Conservation (phyloP, 345 rosid genomes). For the Eucalyptus lansdowneana region DNA sequence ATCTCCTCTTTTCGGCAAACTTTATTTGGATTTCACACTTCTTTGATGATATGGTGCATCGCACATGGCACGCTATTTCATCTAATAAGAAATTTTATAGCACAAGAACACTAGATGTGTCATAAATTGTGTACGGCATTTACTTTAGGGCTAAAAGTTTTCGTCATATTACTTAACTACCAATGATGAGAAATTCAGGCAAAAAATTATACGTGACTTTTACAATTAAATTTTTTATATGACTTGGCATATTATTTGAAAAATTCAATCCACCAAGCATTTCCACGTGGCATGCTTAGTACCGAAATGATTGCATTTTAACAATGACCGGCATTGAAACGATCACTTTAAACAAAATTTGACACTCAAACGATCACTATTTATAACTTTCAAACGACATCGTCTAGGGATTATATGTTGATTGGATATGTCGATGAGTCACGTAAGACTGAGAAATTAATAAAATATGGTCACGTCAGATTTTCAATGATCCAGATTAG, state of each 20-base stretch:
- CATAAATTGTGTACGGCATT: accelerated
- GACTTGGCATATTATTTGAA: too few relatives aligned
- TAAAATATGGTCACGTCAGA: too few relatives aligned
- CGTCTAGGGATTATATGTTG: too few relatives aligned
- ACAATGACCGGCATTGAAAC: accelerated
- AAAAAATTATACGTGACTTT: too few relatives aligned
- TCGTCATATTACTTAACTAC: accelerated
- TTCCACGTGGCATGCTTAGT: too few relatives aligned
- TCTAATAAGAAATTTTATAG: background rate
- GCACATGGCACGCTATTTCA: background rate
- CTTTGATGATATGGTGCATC: background rate
- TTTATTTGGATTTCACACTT: background rate
- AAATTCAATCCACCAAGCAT: accelerated
- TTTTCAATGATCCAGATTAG: accelerated
- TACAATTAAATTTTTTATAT: too few relatives aligned
- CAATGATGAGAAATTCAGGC: too few relatives aligned
- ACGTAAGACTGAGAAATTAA: too few relatives aligned
- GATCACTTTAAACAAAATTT: accelerated
- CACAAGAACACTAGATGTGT: too few relatives aligned
- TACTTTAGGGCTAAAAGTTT: too few relatives aligned
- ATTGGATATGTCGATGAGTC: accelerated
- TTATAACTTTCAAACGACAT: accelerated
- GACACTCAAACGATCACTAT: accelerated
- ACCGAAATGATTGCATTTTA: too few relatives aligned
- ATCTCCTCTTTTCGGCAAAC: too few relatives aligned